phyloP scores from a whole-genome alignment of 257 asterid species.

The Solanum pennellii region DNA sequence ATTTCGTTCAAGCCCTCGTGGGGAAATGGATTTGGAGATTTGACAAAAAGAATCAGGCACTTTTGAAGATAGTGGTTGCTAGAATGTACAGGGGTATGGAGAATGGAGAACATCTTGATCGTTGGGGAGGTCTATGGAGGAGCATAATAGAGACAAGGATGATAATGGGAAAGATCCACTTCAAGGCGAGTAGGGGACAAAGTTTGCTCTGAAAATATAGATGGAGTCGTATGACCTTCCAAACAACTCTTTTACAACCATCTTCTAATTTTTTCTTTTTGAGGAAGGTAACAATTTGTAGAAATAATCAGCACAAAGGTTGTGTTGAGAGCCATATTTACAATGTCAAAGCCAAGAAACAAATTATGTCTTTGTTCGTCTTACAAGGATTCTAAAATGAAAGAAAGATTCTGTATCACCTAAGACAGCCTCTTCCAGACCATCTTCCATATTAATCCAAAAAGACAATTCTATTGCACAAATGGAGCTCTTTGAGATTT shows the following conservation, averaged over 20 bases:
- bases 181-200: background rate
- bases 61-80: background rate
- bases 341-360: background rate
- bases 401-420: background rate
- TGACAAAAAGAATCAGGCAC: background rate
- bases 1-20: background rate
- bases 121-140: background rate
- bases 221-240: background rate
- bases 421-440: background rate
- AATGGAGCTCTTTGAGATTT: background rate
- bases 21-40: background rate
- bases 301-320: background rate
- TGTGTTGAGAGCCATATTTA: background rate
- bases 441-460: background rate
- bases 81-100: background rate
- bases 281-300: background rate
- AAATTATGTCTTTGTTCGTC: background rate
- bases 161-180: background rate
- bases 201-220: background rate
- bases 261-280: background rate
- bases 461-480: background rate
- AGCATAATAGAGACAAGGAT: background rate
- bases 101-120: background rate
- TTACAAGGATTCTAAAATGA: background rate
- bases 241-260: background rate